Evolutionary conservation across 2,329 filamentous ascomycete species (phyloP), one percentile per base, ranked within the genome.

Genomic region (Elsinoe ampelina): DNA sequence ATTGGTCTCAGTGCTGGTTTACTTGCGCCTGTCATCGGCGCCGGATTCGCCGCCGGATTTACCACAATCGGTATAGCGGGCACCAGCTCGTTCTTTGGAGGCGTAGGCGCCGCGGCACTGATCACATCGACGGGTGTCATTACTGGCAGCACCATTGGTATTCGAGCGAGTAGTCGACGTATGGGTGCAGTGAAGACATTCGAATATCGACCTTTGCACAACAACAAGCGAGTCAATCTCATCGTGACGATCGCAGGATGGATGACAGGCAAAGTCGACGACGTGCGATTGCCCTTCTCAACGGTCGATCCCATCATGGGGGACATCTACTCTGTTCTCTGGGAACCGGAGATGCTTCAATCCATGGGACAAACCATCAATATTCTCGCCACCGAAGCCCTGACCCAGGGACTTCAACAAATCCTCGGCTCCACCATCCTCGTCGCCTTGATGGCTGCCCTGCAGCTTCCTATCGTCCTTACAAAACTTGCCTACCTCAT

Each of bases 361-460:
- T 95, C 89, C 71, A 98, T 96, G 85, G 93, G 93, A 80, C 89
- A 93, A 69, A 98, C 93, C 45, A 97, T 98, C 66, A 96, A 96
- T 66, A 97, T 98, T 72, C 77, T 98, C 61, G 93, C 93, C 58
- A 98, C 93, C 34, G 93, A 98, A 87, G 93, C 93, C 65, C 82
- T 98, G 60, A 96, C 93, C 0, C 89, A 95, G 80, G 91, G 92
- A 61, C 81, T 98, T 30, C 93, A 98, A 74, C 93, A 97, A 79
- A 84, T 97, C 6, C 78, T 98, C 11, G 93, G 88, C 42, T 93
- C 83, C 66, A 97, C 93, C 0, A 85, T 98, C 54, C 76, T 98
- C 13, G 83, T 91, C 54, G 83, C 86, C 62, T 77, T 98, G 32
- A 97, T 98, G 92, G 86, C 91, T 39, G 90, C 91, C 34, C 76